Percentiles rank a stretch among this genome's conserved stretches.
These are phyloP conservation scores for Daucus carota DNA, from an alignment of 129 eudicot genomes.

Conservation along the genomic window DNA sequence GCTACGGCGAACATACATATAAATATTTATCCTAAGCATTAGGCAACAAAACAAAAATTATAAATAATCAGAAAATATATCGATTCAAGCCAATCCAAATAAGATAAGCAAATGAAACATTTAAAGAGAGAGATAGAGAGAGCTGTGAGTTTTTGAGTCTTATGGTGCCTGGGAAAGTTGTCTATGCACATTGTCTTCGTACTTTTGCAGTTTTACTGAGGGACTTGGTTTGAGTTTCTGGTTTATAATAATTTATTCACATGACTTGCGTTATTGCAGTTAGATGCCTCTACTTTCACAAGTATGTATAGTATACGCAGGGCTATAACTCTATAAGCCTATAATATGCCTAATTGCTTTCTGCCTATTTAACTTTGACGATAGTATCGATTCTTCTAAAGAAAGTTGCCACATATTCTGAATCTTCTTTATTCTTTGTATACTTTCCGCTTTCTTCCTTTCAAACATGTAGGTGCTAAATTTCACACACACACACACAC, in stretches of 20 bases:
- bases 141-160: too few species aligned
- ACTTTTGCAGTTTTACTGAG: background rate
- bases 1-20: background rate
- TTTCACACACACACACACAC: background rate
- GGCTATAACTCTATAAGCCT: too few species aligned
- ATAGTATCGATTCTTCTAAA: background rate
- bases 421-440: background rate
- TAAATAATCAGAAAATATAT: too few species aligned
- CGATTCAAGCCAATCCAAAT: too few species aligned
- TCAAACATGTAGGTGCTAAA: background rate
- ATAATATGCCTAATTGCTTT: background rate
- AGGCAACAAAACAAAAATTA: too few species aligned
- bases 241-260: background rate
- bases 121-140: too few species aligned
- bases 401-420: background rate
- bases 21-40: background rate
- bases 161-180: background rate
- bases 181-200: background rate
- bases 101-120: too few species aligned
- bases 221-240: background rate
- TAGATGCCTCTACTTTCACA: background rate
- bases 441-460: background rate
- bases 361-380: background rate
- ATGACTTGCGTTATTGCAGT: background rate
- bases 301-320: background rate